Evolutionary conservation across 768 basidiomycete genomes (phyloP).

Genomic region (Amanita rubescens): DNA sequence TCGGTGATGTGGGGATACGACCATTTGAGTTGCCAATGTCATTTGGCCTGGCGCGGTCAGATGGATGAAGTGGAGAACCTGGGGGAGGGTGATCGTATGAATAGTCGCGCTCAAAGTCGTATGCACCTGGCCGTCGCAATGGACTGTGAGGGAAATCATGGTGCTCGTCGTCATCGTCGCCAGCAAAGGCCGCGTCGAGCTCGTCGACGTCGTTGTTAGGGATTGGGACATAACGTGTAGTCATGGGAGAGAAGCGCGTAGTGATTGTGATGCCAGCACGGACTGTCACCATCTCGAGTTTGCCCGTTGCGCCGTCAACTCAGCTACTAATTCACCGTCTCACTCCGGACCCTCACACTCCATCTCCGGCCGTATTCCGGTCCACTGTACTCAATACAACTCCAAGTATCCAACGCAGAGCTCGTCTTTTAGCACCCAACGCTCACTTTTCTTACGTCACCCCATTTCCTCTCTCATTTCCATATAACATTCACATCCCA

Average conservation of each 20-base stretch:
- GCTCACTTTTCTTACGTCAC: slow-evolving; percentile 78
- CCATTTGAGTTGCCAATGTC: slow-evolving; percentile 72
- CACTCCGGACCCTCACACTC: slow-evolving; percentile 53
- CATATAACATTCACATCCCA: slow-evolving; percentile 63
- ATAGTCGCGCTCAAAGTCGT: slow-evolving; percentile 79
- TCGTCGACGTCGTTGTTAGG: slow-evolving; percentile 34
- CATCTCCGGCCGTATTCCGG: slow-evolving; percentile 45
- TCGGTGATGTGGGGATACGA: slow-evolving; percentile 43
- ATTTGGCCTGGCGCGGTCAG: slow-evolving; percentile 53
- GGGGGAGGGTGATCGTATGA: slow-evolving; percentile 75
- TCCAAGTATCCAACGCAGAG: slow-evolving; percentile 66
- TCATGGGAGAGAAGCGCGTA: slow-evolving; percentile 49
- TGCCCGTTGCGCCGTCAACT: slow-evolving; percentile 31
- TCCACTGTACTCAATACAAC: slow-evolving; percentile 36
- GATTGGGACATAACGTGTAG: no score
- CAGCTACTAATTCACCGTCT: slow-evolving; percentile 38
- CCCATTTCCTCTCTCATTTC: slow-evolving; percentile 79
- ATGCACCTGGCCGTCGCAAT: slow-evolving; percentile 37
- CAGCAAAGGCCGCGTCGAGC: slow-evolving; percentile 72
- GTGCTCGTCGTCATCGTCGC: slow-evolving; percentile 47
- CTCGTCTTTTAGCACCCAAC: slow-evolving; percentile 46
- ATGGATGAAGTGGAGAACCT: slow-evolving; percentile 64
- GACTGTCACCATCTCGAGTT: no score
- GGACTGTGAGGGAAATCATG: slow-evolving; percentile 30
- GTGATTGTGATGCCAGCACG: no score